phyloP scores from a whole-genome alignment of 1,139 yeast species.

The Debaryomyces robertsiae region DNA sequence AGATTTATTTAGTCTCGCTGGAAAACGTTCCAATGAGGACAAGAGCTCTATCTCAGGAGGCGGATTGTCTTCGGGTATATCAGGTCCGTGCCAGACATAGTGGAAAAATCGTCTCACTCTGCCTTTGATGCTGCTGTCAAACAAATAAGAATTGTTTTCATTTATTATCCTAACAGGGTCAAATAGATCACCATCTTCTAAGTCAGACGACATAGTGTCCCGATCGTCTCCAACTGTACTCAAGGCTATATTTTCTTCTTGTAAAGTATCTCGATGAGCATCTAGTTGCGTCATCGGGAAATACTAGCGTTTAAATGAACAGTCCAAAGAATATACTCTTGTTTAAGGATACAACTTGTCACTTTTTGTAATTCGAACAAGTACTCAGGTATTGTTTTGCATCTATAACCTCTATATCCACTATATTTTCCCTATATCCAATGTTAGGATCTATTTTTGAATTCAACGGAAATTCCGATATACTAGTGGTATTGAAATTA shows the following conservation, averaged over 20 bases:
- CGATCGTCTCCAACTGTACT: constrained; percentile 1
- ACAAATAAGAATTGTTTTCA: neutral
- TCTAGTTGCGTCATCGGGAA: constrained; percentile 3
- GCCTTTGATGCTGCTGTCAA: constrained; percentile 2
- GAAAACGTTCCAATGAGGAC: constrained; percentile 43
- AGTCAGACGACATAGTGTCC: neutral
- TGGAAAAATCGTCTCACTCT: constrained; percentile 6
- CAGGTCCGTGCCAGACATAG: constrained; percentile 56
- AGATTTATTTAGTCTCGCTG: constrained; percentile 37
- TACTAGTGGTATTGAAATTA: too few relatives aligned
- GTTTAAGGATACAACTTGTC: too few relatives aligned
- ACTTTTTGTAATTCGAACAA: too few relatives aligned
- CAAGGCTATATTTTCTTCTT: constrained; percentile 5
- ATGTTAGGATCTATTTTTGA: too few relatives aligned
- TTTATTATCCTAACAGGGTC: constrained; percentile 3
- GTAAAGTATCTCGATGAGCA: constrained; percentile 1
- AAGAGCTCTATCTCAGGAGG: constrained; percentile 37
- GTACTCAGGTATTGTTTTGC: too few relatives aligned
- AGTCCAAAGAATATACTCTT: too few relatives aligned
- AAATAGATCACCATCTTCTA: neutral
- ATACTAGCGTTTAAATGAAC: neutral
- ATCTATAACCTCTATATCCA: too few relatives aligned
- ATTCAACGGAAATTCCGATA: too few relatives aligned
- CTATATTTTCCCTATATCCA: too few relatives aligned
- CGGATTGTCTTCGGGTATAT: constrained; percentile 47